Conservation (phyloP, 2,329 filamentous ascomycete species). For the Sporothrix inflata region DNA sequence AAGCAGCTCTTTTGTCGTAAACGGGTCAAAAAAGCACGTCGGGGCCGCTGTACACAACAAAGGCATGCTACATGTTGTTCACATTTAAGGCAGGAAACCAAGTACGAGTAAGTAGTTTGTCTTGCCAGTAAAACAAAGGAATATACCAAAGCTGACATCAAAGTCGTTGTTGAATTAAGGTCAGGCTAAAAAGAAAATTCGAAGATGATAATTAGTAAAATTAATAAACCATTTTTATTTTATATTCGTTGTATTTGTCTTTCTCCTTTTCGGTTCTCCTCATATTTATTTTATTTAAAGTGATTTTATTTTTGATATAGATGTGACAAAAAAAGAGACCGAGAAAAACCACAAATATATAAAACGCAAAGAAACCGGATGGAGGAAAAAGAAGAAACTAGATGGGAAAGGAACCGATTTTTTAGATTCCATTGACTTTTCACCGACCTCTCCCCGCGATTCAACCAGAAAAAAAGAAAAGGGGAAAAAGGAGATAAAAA, state of each 20-base stretch:
- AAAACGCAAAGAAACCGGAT: background rate
- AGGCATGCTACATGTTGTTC: background rate
- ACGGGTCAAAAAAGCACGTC: background rate
- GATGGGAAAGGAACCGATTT: background rate
- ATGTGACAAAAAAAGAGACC: background rate
- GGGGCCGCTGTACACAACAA: background rate
- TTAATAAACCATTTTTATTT: too few species aligned
- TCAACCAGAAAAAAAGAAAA: slow-evolving; percentile 3
- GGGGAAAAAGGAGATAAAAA: slow-evolving; percentile 11
- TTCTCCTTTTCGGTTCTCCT: background rate
- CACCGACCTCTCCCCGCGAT: background rate
- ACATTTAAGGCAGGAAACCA: background rate
- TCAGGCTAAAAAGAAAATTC: too few species aligned
- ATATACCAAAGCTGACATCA: background rate
- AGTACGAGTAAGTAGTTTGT: too few species aligned
- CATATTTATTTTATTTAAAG: background rate
- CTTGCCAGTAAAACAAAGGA: background rate
- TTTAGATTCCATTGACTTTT: background rate
- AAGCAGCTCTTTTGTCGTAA: background rate
- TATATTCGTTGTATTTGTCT: too few species aligned
- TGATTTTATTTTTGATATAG: background rate
- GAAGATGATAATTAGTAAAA: too few species aligned
- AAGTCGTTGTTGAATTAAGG: too few species aligned
- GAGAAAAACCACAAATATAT: background rate
- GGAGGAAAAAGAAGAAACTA: background rate